These are phyloP conservation scores for Choiromyces venosus DNA, from an alignment of 495 filamentous ascomycete species.

Conservation along the genomic window DNA sequence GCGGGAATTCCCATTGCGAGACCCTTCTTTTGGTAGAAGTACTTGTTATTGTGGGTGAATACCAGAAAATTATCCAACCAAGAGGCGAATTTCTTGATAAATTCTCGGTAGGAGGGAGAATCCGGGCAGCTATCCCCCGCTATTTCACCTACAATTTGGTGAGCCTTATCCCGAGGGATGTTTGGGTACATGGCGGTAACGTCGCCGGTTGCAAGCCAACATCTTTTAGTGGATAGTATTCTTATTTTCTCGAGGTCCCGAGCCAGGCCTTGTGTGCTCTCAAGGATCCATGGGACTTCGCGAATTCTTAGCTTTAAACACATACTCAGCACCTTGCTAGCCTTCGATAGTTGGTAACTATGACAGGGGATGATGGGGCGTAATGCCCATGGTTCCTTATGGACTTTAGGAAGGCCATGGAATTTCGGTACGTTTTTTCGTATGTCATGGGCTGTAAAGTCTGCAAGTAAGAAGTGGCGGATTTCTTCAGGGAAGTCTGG, in stretches of 20 bases:
- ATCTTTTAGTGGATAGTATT: neutral
- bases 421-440: neutral
- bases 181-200: constrained; percentile 10
- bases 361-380: neutral
- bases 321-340: neutral
- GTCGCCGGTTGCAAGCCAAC: neutral
- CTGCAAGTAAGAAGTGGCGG: neutral
- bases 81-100: neutral
- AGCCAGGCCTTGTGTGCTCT: no score
- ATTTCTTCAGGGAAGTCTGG: neutral
- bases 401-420: constrained; percentile 8
- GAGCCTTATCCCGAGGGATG: neutral
- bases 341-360: neutral
- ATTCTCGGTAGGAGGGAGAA: no score
- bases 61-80: neutral
- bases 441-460: rapidly evolving
- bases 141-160: neutral
- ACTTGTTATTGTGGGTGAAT: neutral
- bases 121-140: neutral
- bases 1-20: constrained; percentile 9
- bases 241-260: neutral
- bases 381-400: constrained; percentile 1
- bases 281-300: no score
- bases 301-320: neutral
- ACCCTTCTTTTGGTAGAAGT: neutral